These are phyloP conservation scores for Wilcoxina mikolae DNA, from an alignment of 495 filamentous ascomycete species.

Conservation along the genomic window DNA sequence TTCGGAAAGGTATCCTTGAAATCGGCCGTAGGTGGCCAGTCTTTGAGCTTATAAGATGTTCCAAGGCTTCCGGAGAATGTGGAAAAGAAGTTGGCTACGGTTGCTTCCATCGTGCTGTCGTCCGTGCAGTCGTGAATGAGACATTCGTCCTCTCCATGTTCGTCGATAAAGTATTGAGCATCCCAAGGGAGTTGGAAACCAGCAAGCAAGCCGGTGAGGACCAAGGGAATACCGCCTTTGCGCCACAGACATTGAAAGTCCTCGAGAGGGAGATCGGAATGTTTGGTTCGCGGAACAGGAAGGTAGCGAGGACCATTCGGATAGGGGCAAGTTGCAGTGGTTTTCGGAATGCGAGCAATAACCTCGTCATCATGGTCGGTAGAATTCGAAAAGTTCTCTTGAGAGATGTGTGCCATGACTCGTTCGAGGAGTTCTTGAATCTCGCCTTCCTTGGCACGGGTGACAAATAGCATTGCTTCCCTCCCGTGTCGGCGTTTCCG, in stretches of 20 bases:
- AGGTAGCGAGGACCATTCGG: slow-evolving; percentile 16
- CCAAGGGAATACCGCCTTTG: slow-evolving; percentile 21
- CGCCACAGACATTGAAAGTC: slow-evolving; percentile 19
- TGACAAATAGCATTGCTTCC: slow-evolving; percentile 21
- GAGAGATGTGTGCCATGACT: not conserved
- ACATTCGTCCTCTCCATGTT: slow-evolving; percentile 19
- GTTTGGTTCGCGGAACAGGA: slow-evolving; percentile 14
- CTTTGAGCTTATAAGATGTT: slow-evolving; percentile 20
- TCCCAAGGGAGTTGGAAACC: slow-evolving; percentile 28
- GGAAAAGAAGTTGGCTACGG: slow-evolving; percentile 24
- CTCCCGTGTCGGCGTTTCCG: slow-evolving; percentile 11
- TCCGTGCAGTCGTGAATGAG: slow-evolving; percentile 18
- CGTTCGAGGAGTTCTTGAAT: slow-evolving; percentile 1
- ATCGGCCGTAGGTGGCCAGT: slow-evolving; percentile 28
- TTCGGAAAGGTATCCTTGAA: slow-evolving; percentile 24
- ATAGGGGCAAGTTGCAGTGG: slow-evolving; percentile 5
- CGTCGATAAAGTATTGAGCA: slow-evolving; percentile 21
- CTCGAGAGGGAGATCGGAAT: slow-evolving; percentile 6
- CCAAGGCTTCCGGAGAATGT: not conserved
- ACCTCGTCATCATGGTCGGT: not conserved
- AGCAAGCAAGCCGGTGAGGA: slow-evolving; percentile 18
- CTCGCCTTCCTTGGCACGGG: slow-evolving; percentile 19
- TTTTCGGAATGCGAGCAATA: slow-evolving; percentile 9
- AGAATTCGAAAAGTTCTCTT: not conserved
- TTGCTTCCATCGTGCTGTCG: slow-evolving; percentile 1